Base-by-base conservation (phyloP, 1,284 basidiomycete species). In the Papiliotrema terrestris region DNA sequence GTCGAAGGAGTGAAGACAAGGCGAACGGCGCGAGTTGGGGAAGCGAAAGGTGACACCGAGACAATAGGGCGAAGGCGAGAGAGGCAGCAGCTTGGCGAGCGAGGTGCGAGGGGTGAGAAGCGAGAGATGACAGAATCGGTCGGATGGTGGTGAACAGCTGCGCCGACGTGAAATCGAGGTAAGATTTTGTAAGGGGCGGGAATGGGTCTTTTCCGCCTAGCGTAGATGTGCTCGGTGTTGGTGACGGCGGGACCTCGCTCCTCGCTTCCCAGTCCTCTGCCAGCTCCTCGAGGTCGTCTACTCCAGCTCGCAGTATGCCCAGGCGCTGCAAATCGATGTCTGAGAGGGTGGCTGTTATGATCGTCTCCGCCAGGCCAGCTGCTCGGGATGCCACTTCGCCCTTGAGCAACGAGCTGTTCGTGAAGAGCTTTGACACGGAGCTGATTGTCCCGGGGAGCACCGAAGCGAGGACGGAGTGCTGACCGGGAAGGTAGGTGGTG, bases 391-490 rank as follows among this genome's bases (percentile, higher is more conserved):
- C 65, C 41, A 73, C 51, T 44, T 74, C 68, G 37, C 79, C 78
- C 20, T 81, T 78, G 17, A 78, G 49, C 55, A 58, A 64, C 2
- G 61, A 66, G 45, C 56, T 58, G 1, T 41, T 51, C 9, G 57
- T 45, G 13, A 86, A 81, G 17, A 88, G 72, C 63, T 86, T 89
- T 39, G 82, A 82, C 81, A 87, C 86, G 15, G 81, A 77, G 65
- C 89, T 92, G 49, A 89, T 81, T 15, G 88, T 80, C 1, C 92
- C 91, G 1, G 92, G 92, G 23, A 95, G 78, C 19, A 94, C 80
- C 8, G 87, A 84, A 2, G 78, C 78, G 20, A 78, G 66, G 3
- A 78, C 65, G 20, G 72, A 65, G 20, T 88, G 85, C 23, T 84
- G 71, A 11, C 89, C 79, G n/a, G 77, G 68, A 35, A 89, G 79